These are phyloP conservation scores for Diplogelasinospora grovesii DNA, from an alignment of 495 filamentous ascomycete species.

Conservation along the genomic window DNA sequence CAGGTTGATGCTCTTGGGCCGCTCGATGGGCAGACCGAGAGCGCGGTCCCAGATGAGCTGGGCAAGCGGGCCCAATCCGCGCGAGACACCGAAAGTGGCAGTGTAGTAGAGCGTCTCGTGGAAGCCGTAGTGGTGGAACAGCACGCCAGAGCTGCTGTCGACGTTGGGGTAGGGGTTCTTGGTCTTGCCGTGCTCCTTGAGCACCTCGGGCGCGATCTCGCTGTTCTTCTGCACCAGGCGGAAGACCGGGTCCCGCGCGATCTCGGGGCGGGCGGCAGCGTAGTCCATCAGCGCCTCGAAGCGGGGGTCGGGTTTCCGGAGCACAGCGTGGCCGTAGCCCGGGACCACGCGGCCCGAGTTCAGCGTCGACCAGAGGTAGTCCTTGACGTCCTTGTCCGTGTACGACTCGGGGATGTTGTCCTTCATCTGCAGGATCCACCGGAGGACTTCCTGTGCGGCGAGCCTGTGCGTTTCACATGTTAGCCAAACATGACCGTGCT, in stretches of 20 bases:
- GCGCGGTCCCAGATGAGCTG: constrained; percentile 97
- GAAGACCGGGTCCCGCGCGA: constrained; percentile 83
- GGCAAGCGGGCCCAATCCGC: constrained; percentile 84
- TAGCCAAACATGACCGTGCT: too few relatives aligned
- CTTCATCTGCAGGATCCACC: constrained; percentile 95
- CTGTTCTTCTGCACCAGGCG: constrained; percentile 84
- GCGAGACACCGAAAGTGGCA: constrained; percentile 88
- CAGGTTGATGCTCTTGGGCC: constrained; percentile 94
- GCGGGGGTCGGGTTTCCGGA: constrained; percentile 93
- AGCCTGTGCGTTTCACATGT: constrained; percentile 40
- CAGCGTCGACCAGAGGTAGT: constrained; percentile 88
- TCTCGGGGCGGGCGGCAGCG: constrained; percentile 74
- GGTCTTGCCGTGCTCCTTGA: constrained; percentile 94
- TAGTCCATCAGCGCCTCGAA: constrained; percentile 97
- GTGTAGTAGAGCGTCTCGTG: constrained; percentile 97
- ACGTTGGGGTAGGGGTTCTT: constrained; percentile 99
- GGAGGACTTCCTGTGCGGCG: constrained; percentile 93
- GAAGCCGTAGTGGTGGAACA: constrained; percentile 97
- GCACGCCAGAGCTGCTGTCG: constrained; percentile 81
- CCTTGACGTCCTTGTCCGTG: constrained; percentile 69
- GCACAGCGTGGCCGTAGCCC: constrained; percentile 96
- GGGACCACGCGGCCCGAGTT: constrained; percentile 93
- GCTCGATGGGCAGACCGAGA: constrained; percentile 91
- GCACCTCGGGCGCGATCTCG: constrained; percentile 69
- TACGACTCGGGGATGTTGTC: constrained; percentile 71